A percentile compares a stretch with the other conserved stretches of the same genome.
These are phyloP conservation scores for Termitomyces sp. DNA, from an alignment of 1,284 basidiomycete species.

Conservation along the genomic window DNA sequence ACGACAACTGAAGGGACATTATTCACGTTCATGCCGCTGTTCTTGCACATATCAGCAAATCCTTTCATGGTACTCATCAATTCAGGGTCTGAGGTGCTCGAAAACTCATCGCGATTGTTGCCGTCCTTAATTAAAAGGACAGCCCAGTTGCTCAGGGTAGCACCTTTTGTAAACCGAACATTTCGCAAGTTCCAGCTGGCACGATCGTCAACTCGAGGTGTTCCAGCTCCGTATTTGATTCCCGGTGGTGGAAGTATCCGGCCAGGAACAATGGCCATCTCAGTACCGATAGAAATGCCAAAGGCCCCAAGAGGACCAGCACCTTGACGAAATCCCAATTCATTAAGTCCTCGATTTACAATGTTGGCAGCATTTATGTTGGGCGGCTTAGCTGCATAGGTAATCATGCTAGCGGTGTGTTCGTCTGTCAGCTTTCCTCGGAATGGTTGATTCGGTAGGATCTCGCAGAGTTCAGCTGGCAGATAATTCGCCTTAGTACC, in stretches of 20 bases:
- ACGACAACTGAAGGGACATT: conserved; percentile 28
- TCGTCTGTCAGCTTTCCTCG: conserved; percentile 64
- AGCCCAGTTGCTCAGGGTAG: conserved; percentile 50
- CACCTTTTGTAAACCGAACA: conserved; percentile 58
- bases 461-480: conserved; percentile 67
- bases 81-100: conserved; percentile 40
- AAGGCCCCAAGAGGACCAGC: conserved; percentile 47
- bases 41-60: conserved; percentile 54
- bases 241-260: conserved; percentile 58
- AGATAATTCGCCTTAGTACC: conserved; percentile 48
- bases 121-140: conserved; percentile 61
- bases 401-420: conserved; percentile 67
- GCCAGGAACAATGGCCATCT: conserved; percentile 73
- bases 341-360: conserved; percentile 46
- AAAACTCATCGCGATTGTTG: conserved; percentile 41
- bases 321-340: conserved; percentile 53
- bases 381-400: conserved; percentile 59
- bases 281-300: conserved; percentile 51
- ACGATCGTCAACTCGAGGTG: conserved; percentile 45
- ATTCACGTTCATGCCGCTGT: conserved; percentile 53
- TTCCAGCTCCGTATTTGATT: conserved; percentile 48
- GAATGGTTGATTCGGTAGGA: conserved; percentile 64
- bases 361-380: conserved; percentile 61
- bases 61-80: conserved; percentile 38
- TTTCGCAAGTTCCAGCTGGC: conserved; percentile 69